Percentiles rank a stretch among this genome's conserved stretches.
phyloP scores from a whole-genome alignment of 2,329 filamentous ascomycete species.

The Pleurostoma richardsiae region DNA sequence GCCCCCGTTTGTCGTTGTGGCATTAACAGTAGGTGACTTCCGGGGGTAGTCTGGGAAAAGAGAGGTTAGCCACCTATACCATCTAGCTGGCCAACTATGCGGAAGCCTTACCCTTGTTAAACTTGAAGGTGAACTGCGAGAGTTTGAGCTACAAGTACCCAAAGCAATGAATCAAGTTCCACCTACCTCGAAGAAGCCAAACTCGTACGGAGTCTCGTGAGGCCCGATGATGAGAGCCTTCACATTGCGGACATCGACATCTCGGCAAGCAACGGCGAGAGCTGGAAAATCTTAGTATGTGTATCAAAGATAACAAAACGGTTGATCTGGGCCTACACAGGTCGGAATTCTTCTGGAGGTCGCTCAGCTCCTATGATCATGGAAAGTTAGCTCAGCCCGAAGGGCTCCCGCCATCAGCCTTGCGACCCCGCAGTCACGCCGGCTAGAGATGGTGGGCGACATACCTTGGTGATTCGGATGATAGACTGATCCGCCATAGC shows the following conservation, averaged over 20 bases:
- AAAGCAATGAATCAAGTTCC: neutral
- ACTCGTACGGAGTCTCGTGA: conserved; percentile 92
- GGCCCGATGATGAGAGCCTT: conserved; percentile 87
- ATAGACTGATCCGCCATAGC: conserved; percentile 80
- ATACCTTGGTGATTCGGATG: conserved; percentile 78
- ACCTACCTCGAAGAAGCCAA: conserved; percentile 89
- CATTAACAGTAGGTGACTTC: conserved; percentile 56
- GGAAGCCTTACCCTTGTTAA: conserved; percentile 59
- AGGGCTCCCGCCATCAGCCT: conserved; percentile 20
- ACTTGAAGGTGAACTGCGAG: conserved; percentile 67
- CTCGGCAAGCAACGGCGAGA: conserved; percentile 80
- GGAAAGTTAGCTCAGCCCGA: neutral
- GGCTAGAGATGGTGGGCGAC: conserved; percentile 13
- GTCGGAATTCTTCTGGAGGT: conserved; percentile 78
- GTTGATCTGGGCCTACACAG: conserved; percentile 58
- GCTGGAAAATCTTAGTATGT: conserved; percentile 41
- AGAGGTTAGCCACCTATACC: neutral
- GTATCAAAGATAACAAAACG: neutral
- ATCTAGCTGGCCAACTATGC: neutral
- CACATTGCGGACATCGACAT: conserved; percentile 83
- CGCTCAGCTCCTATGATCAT: conserved; percentile 67
- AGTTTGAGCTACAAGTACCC: conserved; percentile 17
- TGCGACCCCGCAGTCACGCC: conserved; percentile 15
- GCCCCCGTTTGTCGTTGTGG: conserved; percentile 83
- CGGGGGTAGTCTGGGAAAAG: conserved; percentile 70